A percentile compares a stretch with the other conserved stretches of the same genome.
Evolutionary conservation across 495 filamentous ascomycete species (phyloP).

Genomic region (Pyrenopolyporus hunteri): DNA sequence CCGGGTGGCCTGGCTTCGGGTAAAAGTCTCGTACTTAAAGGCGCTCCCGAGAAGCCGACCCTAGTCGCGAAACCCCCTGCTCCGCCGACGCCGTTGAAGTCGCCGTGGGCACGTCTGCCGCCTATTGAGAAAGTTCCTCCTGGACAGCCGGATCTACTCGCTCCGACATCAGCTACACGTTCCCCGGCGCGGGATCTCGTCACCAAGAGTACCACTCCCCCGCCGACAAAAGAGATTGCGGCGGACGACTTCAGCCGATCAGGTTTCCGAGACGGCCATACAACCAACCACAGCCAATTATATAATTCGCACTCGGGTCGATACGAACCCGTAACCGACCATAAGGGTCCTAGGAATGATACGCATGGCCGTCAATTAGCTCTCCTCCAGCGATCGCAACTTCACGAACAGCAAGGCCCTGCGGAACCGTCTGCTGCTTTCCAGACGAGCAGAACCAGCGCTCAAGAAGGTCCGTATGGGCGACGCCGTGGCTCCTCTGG

Average conservation of each 20-base stretch:
- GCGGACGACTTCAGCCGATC: slow-evolving; percentile 90
- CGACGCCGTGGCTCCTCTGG: slow-evolving; percentile 91
- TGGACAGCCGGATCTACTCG: slow-evolving; percentile 55
- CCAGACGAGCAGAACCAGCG: slow-evolving; percentile 75
- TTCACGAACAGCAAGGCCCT: slow-evolving; percentile 66
- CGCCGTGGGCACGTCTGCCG: slow-evolving; percentile 87
- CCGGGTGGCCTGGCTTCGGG: slow-evolving; percentile 51
- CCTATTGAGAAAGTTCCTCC: slow-evolving; percentile 83
- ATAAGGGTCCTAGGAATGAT: slow-evolving; percentile 73
- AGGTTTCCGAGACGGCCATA: slow-evolving; percentile 74
- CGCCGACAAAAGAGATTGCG: slow-evolving; percentile 76
- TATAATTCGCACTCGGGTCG: slow-evolving; percentile 94
- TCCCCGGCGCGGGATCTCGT: slow-evolving; percentile 42
- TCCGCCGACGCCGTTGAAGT: slow-evolving; percentile 76
- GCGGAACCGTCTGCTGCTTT: slow-evolving; percentile 93
- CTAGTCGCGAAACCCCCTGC: slow-evolving; percentile 79
- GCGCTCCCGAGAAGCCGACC: slow-evolving; percentile 74
- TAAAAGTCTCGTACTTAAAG: slow-evolving; percentile 66
- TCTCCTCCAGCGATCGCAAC: slow-evolving; percentile 73
- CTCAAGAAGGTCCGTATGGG: slow-evolving; percentile 73
- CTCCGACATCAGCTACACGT: slow-evolving; percentile 36
- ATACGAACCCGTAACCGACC: slow-evolving; percentile 87
- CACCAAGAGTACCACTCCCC: slow-evolving; percentile 51
- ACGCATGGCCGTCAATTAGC: slow-evolving; percentile 72
- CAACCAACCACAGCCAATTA: slow-evolving; percentile 69